Evolutionary conservation across 768 basidiomycete species (phyloP).

Genomic region (Baorangia bicolor): DNA sequence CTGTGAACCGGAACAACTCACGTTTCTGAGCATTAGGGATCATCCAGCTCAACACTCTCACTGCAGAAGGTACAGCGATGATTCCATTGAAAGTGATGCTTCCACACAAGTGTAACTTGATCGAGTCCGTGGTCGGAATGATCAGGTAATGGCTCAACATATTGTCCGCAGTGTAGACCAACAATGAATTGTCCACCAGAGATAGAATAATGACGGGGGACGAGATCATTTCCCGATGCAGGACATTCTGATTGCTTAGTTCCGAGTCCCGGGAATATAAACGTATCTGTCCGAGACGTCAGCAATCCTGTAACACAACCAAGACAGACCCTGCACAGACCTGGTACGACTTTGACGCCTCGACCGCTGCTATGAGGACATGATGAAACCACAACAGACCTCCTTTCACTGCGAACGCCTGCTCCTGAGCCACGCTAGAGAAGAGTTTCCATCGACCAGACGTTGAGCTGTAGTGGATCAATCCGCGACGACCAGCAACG

Average conservation of each 20-base stretch:
- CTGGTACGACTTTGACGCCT: constrained; percentile 76
- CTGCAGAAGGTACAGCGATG: constrained; percentile 77
- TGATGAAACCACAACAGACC: constrained; percentile 97
- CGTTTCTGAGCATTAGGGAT: constrained; percentile 92
- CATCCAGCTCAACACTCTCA: constrained; percentile 95
- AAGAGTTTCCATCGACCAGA: constrained; percentile 97
- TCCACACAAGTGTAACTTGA: constrained; percentile 87
- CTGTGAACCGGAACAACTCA: constrained; percentile 38
- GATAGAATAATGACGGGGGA: constrained; percentile 85
- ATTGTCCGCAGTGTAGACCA: constrained; percentile 94
- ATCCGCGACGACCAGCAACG: constrained; percentile 85
- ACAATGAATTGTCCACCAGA: constrained; percentile 89
- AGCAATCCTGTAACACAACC: background rate
- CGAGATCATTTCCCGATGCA: constrained; percentile 75
- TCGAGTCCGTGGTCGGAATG: constrained; percentile 75
- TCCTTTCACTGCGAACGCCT: constrained; percentile 83
- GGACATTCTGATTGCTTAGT: constrained; percentile 75
- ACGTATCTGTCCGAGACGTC: constrained; percentile 59
- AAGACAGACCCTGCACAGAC: constrained; percentile 36
- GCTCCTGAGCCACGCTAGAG: constrained; percentile 76
- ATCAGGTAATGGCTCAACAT: constrained; percentile 91
- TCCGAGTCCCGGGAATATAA: constrained; percentile 93
- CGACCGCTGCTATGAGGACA: constrained; percentile 88
- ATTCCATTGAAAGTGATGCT: constrained; percentile 94
- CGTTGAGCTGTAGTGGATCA: constrained; percentile 91